Evolutionary conservation across 2,329 filamentous ascomycete species (phyloP), one percentile per base, ranked within the genome.

Genomic region (Spiromastix sp.): DNA sequence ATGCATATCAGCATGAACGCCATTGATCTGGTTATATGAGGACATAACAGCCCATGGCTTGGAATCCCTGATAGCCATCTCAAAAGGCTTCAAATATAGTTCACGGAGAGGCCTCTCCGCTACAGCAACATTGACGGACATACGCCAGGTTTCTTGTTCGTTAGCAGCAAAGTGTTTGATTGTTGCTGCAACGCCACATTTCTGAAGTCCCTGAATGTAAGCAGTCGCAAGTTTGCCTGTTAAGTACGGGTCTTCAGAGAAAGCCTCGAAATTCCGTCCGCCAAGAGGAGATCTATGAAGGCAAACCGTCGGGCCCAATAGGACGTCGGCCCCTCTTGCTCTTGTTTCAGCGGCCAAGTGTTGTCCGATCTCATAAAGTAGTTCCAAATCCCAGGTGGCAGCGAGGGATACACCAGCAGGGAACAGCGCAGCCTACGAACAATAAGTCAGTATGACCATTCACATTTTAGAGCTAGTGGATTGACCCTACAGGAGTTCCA

Each of bases 251-350:
- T 85, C 81, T 52, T 85, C 80, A 0, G 78, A 82, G 52, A 81
- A 85, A 0, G 79, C 81, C 56, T 85, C 81, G 44, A 85, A 85
- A 46, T 83, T 83, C 36, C 81, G 68, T 19, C 81, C 80, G 12
- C 80, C 80, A 2, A 85, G 66, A 0, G 81, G 81, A 38, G 79
- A 77, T 9, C 81, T 71, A 46, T 85, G 80, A 67, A 84, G 74
- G 60, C 78, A 81, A 10, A 82, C 71, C 1, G 79, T 82, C 5
- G 78, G 79, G 1, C 74, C 79, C 8, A 84, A 67, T 4, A 83
- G 63, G 17, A 83, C 70, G 40, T 81, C 66, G 19, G 79, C 79
- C 4, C 77, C 77, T 47, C 78, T 72, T 11, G 79, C 78, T 48
- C 71, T 77, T 15, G 66, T 64, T 55, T 84, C 79, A 11, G 73